Evolutionary conservation across 148 eudicot genomes (phyloP), one percentile per base, ranked within the genome.

Genomic region (Amaranthus hypochondriacus): DNA sequence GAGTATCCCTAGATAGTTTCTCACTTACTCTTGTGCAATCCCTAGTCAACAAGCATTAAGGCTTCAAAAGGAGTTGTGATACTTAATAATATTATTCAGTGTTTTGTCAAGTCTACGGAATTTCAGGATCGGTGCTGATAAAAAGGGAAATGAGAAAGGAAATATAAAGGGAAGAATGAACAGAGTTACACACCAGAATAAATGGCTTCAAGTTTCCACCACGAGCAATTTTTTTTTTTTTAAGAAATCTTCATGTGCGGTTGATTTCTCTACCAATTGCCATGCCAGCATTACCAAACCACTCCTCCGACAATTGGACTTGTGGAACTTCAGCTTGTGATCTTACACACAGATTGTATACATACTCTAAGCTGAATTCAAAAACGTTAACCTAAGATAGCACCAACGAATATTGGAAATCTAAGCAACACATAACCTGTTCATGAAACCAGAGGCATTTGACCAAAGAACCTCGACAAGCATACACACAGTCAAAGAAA

Each of bases 201-300:
- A 93, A 89, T 75, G 87, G 89, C 84, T 89, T 90, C 49, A 93
- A 66, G 61, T 85, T 88, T 71, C 92, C 89, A 66, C 71, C 76
- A 65, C 87, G 86, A 9, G 98, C 84, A 72, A 93, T 80, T 78
- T 93, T 87, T 76, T 91, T 94, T n/a, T n/a, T n/a, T n/a, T n/a
- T n/a, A 74, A 90, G 86, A 76, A 75, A 76, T 18, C 73, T 80
- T 65, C 89, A 79, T 56, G 74, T 81, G 14, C 73, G 85, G 75
- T 90, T 93, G 56, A 90, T 79, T 84, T 89, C 89, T 56, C 72
- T 69, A 14, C 96, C 92, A 83, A 85, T 58, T 56, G 80, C 56
- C 76, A 66, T 74, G 48, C 89, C 96, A 74, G 81, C 58, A 63
- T 87, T 85, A 61, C 84, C 86, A 78, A 87, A 89, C 68, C 87